Conservation (phyloP, 192 early-diverging fungal genomes). For the Neocallimastix lanati region DNA sequence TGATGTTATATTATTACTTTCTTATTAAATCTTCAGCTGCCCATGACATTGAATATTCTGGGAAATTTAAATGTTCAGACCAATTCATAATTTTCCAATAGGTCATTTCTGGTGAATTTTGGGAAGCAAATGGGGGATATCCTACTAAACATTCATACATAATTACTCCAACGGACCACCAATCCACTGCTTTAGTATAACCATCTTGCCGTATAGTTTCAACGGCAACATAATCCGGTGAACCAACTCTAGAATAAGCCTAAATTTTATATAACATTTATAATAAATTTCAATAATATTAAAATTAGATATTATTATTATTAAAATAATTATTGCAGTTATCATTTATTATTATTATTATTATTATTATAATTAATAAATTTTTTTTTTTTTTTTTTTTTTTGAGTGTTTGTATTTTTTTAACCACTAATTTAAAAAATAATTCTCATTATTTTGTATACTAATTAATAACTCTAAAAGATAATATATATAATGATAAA, state of each 20-base stretch:
- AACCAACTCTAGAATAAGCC: constrained; percentile 95
- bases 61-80: constrained; percentile 76
- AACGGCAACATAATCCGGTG: constrained; percentile 85
- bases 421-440: no score
- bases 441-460: no score
- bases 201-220: constrained; percentile 75
- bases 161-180: constrained; percentile 98
- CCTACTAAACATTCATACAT: constrained; percentile 97
- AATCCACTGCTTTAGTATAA: constrained; percentile 95
- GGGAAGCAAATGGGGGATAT: constrained; percentile 94
- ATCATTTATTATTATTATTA: no score
- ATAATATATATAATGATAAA: no score
- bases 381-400: no score
- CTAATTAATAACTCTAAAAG: no score
- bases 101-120: constrained; percentile 78
- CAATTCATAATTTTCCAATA: constrained; percentile 98
- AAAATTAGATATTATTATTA: no score
- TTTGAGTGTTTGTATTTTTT: no score
- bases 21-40: constrained; percentile 87
- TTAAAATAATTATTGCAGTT: no score
- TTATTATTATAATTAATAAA: no score
- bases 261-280: constrained; percentile 1
- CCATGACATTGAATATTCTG: constrained; percentile 78
- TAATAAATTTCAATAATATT: no score
- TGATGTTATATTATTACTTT: constrained; percentile 20